Conservation (phyloP, 1,139 yeast genomes). For the Sugiyamaella sp. region DNA sequence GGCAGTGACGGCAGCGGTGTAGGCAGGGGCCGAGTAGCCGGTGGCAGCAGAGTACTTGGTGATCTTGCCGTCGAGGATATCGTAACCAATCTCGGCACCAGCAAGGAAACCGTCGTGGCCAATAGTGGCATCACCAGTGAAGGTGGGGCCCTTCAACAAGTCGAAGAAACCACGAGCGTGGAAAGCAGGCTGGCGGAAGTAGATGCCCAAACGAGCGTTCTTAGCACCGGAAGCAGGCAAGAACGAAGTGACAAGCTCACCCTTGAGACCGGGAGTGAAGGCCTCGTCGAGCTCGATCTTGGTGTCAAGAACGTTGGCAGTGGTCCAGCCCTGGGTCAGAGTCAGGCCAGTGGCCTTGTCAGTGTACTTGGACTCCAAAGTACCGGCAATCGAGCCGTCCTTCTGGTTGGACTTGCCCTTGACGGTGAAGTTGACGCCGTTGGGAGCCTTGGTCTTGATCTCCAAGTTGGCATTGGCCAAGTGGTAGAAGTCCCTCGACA, state of each 20-base stretch:
- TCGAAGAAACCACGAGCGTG: conserved; percentile 96
- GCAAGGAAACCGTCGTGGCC: conserved; percentile 97
- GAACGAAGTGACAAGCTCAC: conserved; percentile 86
- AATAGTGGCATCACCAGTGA: conserved; percentile 91
- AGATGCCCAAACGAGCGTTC: conserved; percentile 88
- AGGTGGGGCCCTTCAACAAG: conserved; percentile 91
- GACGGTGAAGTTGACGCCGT: conserved; percentile 93
- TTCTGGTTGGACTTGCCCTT: conserved; percentile 84
- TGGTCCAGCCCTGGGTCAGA: conserved; percentile 97
- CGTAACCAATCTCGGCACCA: conserved; percentile 97
- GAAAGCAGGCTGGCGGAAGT: conserved; percentile 90
- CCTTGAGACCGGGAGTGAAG: conserved; percentile 93
- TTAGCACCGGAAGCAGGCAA: conserved; percentile 82
- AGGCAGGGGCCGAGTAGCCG: conserved; percentile 88
- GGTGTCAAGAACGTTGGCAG: conserved; percentile 89
- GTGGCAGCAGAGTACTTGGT: conserved; percentile 93
- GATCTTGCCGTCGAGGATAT: conserved; percentile 87
- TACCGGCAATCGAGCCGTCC: conserved; percentile 83
- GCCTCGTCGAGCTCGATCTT: conserved; percentile 91
- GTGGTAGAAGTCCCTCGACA: conserved; percentile 93
- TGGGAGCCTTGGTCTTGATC: conserved; percentile 91
- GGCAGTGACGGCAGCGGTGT: conserved; percentile 87
- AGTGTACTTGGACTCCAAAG: conserved; percentile 87
- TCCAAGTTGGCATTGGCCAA: conserved; percentile 83
- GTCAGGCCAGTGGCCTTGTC: conserved; percentile 95